Percentiles rank a stretch among this genome's conserved stretches.
Evolutionary conservation across 1,139 yeast genomes (phyloP).

Genomic region (Yamadazyma diospyri): DNA sequence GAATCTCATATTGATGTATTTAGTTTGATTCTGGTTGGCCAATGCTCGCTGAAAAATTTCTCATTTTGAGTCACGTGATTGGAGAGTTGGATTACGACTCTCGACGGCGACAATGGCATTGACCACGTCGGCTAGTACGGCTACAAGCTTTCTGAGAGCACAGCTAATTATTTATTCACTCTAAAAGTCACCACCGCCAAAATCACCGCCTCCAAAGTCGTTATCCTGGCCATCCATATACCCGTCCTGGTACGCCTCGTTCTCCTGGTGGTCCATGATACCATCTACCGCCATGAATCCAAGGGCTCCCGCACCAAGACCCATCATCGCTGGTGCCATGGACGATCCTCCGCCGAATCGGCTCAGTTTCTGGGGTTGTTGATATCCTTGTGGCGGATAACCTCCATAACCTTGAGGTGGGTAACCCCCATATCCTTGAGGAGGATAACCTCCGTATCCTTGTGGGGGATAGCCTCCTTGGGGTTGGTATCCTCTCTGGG

Average conservation of each 20-base stretch:
- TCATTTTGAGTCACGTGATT: conserved; percentile 3
- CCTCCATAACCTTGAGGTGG: conserved; percentile 19
- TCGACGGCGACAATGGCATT: background rate
- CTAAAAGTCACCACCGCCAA: conserved; percentile 9
- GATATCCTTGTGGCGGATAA: conserved; percentile 16
- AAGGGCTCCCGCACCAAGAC: conserved; percentile 74
- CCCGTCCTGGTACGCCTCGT: conserved; percentile 25
- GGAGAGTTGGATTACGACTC: background rate
- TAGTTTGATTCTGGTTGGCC: conserved; percentile 24
- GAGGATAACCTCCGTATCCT: conserved; percentile 23
- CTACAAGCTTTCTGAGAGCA: no score
- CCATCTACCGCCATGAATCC: conserved; percentile 7
- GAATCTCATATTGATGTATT: conserved; percentile 38
- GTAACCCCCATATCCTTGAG: conserved; percentile 17
- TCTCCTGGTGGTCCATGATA: conserved; percentile 3
- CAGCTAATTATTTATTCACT: no score
- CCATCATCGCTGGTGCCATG: conserved; percentile 42
- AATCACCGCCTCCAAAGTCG: conserved; percentile 17
- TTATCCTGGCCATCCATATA: conserved; percentile 27
- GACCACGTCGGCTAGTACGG: no score
- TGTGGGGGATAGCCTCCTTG: conserved; percentile 16
- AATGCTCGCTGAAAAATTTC: no score
- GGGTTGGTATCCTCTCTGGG: conserved; percentile 14
- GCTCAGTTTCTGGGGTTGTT: conserved; percentile 18
- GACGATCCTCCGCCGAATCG: conserved; percentile 22